Conservation (phyloP, 192 early-diverging fungal species). For the Backusella westeae region DNA sequence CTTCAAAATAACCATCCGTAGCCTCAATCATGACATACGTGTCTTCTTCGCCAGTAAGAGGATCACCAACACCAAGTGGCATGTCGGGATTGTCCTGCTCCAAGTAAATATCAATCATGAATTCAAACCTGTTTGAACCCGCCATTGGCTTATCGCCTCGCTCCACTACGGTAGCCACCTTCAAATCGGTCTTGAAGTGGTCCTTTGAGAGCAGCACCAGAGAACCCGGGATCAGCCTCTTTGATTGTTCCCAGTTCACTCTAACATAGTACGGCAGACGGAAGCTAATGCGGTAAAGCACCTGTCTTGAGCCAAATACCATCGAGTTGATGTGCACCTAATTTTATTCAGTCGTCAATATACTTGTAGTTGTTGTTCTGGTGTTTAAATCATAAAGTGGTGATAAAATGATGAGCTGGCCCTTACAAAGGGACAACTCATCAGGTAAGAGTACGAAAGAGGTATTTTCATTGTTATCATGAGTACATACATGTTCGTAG, state of each 20-base stretch:
- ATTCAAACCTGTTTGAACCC: slow-evolving; percentile 34
- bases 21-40: slow-evolving; percentile 42
- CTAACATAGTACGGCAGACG: slow-evolving; percentile 38
- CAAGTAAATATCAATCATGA: slow-evolving; percentile 26
- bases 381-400: too few relatives aligned
- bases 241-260: slow-evolving; percentile 48
- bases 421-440: too few relatives aligned
- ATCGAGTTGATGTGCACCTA: slow-evolving; percentile 46
- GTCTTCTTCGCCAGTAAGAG: slow-evolving; percentile 4
- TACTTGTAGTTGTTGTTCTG: too few relatives aligned
- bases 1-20: slow-evolving; percentile 45
- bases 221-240: slow-evolving; percentile 53
- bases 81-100: slow-evolving; percentile 28
- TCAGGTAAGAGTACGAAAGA: too few relatives aligned
- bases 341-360: neutral
- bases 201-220: slow-evolving; percentile 52
- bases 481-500: slow-evolving; percentile 31
- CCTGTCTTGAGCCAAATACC: slow-evolving; percentile 38
- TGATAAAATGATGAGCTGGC: too few relatives aligned
- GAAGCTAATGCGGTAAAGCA: slow-evolving; percentile 50
- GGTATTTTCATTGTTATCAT: too few relatives aligned
- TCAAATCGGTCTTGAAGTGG: slow-evolving; percentile 43
- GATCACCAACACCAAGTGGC: slow-evolving; percentile 32
- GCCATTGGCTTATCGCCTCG: slow-evolving; percentile 45
- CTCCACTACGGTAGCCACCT: slow-evolving; percentile 47